phyloP scores from a whole-genome alignment of 306 rosid species.

The Biancaea sappan region DNA sequence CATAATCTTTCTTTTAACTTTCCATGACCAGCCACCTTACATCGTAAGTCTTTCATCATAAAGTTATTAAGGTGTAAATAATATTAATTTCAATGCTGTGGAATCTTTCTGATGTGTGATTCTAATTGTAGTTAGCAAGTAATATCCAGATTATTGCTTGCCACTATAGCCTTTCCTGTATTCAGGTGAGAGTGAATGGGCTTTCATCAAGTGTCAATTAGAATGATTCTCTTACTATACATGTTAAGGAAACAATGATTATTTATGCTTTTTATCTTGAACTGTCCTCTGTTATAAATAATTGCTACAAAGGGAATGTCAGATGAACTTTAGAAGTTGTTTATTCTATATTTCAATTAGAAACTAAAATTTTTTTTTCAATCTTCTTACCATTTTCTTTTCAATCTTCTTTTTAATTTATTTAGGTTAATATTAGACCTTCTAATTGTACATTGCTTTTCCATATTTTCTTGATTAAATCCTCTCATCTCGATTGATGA shows the following conservation, averaged over 20 bases:
- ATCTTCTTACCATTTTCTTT: conserved; percentile 26
- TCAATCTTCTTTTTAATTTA: neutral
- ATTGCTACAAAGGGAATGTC: conserved; percentile 17
- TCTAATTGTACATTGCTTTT: neutral
- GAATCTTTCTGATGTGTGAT: neutral
- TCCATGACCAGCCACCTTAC: neutral
- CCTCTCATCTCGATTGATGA: conserved; percentile 21
- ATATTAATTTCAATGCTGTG: neutral
- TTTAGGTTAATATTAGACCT: conserved; percentile 13
- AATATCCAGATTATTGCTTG: neutral
- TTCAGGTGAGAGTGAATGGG: neutral
- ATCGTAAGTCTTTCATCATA: neutral
- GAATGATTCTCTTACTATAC: neutral
- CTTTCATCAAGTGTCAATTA: conserved; percentile 12
- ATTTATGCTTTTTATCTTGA: conserved; percentile 14
- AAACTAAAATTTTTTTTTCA: neutral
- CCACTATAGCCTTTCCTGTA: neutral
- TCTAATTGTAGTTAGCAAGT: neutral
- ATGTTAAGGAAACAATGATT: neutral
- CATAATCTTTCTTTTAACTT: conserved; percentile 15
- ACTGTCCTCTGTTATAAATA: conserved; percentile 23
- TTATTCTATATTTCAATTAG: conserved; percentile 1
- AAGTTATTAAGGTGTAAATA: neutral
- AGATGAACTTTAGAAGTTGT: conserved; percentile 18
- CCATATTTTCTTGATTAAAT: conserved; percentile 18